These are phyloP conservation scores for Fusarium odoratissimum DNA, from an alignment of 2,329 filamentous ascomycete species.

Conservation along the genomic window DNA sequence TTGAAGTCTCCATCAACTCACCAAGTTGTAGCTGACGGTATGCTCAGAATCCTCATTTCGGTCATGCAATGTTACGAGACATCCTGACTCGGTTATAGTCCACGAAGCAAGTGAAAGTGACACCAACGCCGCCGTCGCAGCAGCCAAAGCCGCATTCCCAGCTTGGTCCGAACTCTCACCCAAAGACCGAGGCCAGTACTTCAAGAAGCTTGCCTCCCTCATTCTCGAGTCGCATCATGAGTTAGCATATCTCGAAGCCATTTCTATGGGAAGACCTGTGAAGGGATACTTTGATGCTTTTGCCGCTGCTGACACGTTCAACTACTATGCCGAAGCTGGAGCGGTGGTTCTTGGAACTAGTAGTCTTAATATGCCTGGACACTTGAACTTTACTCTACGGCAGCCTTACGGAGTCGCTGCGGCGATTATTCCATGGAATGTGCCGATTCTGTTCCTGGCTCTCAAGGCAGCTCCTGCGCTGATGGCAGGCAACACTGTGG, in stretches of 20 bases:
- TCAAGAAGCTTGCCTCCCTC: conserved; percentile 59
- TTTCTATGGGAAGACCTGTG: conserved; percentile 18
- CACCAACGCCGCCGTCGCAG: conserved; percentile 60
- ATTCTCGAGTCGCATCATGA: conserved; percentile 53
- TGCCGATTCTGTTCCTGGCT: conserved; percentile 57
- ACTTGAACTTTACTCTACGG: conserved; percentile 57
- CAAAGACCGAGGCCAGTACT: conserved; percentile 51
- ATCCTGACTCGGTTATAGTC: not conserved
- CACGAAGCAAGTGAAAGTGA: conserved; percentile 47
- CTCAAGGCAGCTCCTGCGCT: conserved; percentile 50
- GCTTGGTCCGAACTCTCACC: conserved; percentile 57
- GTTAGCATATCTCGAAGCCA: conserved; percentile 48
- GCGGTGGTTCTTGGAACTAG: conserved; percentile 54
- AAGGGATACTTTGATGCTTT: conserved; percentile 44
- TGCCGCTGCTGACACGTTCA: conserved; percentile 54
- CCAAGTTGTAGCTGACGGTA: not conserved
- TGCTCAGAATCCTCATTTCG: too few relatives aligned
- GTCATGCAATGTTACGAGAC: too few relatives aligned
- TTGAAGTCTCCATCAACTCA: not conserved
- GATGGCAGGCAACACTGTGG: conserved; percentile 15
- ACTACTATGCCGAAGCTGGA: conserved; percentile 56
- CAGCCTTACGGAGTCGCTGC: conserved; percentile 64
- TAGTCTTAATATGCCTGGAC: conserved; percentile 60
- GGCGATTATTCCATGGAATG: conserved; percentile 69
- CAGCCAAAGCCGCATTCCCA: conserved; percentile 60